Evolutionary conservation across 2,329 filamentous ascomycete genomes (phyloP).

Genomic region (Penicillium sp.): DNA sequence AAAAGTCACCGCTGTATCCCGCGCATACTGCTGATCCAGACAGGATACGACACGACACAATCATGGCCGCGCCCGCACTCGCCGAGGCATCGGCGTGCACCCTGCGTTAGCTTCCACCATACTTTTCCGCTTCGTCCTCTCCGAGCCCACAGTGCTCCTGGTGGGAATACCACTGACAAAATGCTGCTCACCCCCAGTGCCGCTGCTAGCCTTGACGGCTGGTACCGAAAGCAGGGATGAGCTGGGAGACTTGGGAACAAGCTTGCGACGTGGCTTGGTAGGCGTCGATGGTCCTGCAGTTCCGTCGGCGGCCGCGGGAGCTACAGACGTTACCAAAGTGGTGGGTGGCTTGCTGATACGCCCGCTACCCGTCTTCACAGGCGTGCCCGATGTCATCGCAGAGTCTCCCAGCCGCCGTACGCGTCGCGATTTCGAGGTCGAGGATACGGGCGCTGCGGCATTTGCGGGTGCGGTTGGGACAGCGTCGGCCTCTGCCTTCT

Average conservation of each 20-base stretch:
- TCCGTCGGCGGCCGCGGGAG: constrained; percentile 1
- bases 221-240: constrained; percentile 24
- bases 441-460: constrained; percentile 27
- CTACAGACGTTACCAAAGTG: constrained; percentile 15
- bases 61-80: constrained; percentile 37
- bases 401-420: constrained; percentile 38
- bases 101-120: constrained; percentile 40
- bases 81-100: constrained; percentile 41
- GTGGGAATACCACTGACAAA: constrained; percentile 29
- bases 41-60: neutral
- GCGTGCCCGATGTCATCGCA: constrained; percentile 27
- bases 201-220: constrained; percentile 23
- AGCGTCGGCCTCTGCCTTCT: constrained; percentile 24
- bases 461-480: constrained; percentile 25
- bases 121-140: constrained; percentile 33
- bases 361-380: constrained; percentile 29
- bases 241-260: constrained; percentile 40
- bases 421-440: constrained; percentile 36
- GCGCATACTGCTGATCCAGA: neutral
- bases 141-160: constrained; percentile 20
- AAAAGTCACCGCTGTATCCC: neutral
- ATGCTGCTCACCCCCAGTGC: constrained; percentile 9
- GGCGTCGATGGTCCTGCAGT: constrained; percentile 30
- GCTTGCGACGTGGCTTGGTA: constrained; percentile 38
- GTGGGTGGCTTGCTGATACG: constrained; percentile 27